phyloP scores from a whole-genome alignment of 306 rosid genomes.

The Medicago lupulina region DNA sequence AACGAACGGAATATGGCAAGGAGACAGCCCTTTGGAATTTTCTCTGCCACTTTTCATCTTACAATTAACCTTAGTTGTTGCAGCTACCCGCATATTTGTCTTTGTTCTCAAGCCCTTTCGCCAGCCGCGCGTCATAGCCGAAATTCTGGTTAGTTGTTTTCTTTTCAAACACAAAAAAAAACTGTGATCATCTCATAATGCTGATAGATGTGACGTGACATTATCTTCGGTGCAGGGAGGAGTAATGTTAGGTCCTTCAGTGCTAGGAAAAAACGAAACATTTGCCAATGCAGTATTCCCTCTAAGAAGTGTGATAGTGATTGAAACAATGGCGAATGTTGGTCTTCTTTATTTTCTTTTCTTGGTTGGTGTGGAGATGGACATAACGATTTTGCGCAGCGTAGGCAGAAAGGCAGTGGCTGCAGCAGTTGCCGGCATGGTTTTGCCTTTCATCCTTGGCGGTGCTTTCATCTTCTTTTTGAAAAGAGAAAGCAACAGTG shows the following conservation, averaged over 20 bases:
- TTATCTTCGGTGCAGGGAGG: slow-evolving; percentile 64
- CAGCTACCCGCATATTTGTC: slow-evolving; percentile 69
- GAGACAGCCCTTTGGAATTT: slow-evolving; percentile 90
- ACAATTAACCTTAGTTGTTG: slow-evolving; percentile 74
- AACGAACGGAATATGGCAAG: slow-evolving; percentile 96
- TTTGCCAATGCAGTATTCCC: slow-evolving; percentile 70
- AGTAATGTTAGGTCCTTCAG: slow-evolving; percentile 82
- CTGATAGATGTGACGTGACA: not conserved
- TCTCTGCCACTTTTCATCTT: slow-evolving; percentile 94
- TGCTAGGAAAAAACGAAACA: slow-evolving; percentile 55
- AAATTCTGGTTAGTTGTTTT: slow-evolving; percentile 66
- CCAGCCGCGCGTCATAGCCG: slow-evolving; percentile 93
- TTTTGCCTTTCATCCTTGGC: slow-evolving; percentile 69
- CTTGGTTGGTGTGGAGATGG: slow-evolving; percentile 89
- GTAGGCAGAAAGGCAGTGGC: slow-evolving; percentile 66
- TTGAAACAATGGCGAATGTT: slow-evolving; percentile 89
- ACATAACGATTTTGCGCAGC: slow-evolving; percentile 54
- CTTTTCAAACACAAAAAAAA: slow-evolving; percentile 12
- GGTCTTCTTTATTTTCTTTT: slow-evolving; percentile 86
- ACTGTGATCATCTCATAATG: slow-evolving; percentile 6
- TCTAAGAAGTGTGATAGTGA: slow-evolving; percentile 81
- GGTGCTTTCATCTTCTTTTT: slow-evolving; percentile 56
- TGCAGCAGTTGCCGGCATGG: slow-evolving; percentile 71
- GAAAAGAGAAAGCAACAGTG: not conserved
- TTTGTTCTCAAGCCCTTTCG: slow-evolving; percentile 83